Conservation (phyloP, 73 alveolate species). For the Breviolum minutum region DNA sequence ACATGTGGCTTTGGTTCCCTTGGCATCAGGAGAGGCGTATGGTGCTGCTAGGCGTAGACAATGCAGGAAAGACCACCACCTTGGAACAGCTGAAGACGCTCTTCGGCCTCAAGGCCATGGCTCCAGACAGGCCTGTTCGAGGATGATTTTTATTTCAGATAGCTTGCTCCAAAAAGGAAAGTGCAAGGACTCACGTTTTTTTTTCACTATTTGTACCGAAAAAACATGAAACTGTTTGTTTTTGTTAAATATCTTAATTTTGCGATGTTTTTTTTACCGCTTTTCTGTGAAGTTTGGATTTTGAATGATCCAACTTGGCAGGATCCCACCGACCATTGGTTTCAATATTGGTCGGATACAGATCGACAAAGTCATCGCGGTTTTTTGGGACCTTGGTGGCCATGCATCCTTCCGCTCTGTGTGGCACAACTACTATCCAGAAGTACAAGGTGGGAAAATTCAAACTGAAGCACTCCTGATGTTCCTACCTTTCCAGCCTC, state of each 20-base stretch:
- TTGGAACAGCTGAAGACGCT: slow-evolving; percentile 83
- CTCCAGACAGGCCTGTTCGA: slow-evolving; percentile 46
- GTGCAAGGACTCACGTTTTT: too few relatives aligned
- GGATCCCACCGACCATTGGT: slow-evolving; percentile 94
- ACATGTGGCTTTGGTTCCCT: too few relatives aligned
- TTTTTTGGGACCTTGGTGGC: slow-evolving; percentile 90
- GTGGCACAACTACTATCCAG: slow-evolving; percentile 93
- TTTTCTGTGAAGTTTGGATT: background rate
- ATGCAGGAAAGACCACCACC: slow-evolving; percentile 98
- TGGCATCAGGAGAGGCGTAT: slow-evolving; percentile 96
- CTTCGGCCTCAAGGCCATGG: slow-evolving; percentile 76
- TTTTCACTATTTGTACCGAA: too few relatives aligned
- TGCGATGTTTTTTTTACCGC: too few relatives aligned
- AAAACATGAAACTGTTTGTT: too few relatives aligned
- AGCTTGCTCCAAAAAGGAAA: background rate
- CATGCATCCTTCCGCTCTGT: slow-evolving; percentile 87
- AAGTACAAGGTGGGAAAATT: slow-evolving; percentile 59
- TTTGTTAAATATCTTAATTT: too few relatives aligned
- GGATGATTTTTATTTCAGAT: background rate
- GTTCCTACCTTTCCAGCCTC: too few relatives aligned
- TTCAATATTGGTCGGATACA: slow-evolving; percentile 86
- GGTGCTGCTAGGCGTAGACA: slow-evolving; percentile 97
- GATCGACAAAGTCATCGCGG: slow-evolving; percentile 92
- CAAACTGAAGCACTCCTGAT: background rate
- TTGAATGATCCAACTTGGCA: background rate